Percentiles rank a stretch among this genome's conserved stretches.
Conservation (phyloP, 2,329 filamentous ascomycete genomes). For the Colletotrichum eleusines region DNA sequence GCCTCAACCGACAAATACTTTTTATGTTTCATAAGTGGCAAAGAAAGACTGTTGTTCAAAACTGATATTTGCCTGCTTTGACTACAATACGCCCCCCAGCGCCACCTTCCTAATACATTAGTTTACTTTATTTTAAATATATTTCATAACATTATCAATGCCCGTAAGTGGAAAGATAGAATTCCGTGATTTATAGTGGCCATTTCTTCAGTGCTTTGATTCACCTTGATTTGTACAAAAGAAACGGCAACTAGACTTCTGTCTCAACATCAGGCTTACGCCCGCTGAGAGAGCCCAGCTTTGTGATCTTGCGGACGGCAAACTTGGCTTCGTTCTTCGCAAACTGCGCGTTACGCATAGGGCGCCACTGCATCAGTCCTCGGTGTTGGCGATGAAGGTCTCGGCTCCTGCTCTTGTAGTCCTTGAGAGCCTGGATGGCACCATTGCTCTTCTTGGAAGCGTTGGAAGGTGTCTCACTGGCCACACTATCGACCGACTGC, state of each 20-base stretch:
- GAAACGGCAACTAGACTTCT: conserved; percentile 61
- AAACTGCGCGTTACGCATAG: conserved; percentile 86
- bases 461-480: conserved; percentile 45
- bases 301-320: conserved; percentile 80
- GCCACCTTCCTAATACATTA: conserved; percentile 1
- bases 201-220: neutral
- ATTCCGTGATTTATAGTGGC: neutral
- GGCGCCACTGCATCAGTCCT: conserved; percentile 95
- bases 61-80: conserved; percentile 25
- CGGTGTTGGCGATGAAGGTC: conserved; percentile 87
- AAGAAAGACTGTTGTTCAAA: conserved; percentile 3
- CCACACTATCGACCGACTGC: conserved; percentile 56
- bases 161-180: neutral
- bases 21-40: neutral
- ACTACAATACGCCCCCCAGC: conserved; percentile 19
- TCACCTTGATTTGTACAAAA: neutral
- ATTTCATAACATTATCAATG: conserved; percentile 13
- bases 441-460: conserved; percentile 59
- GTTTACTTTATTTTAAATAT: conserved; percentile 3
- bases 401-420: conserved; percentile 76
- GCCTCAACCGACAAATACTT: neutral
- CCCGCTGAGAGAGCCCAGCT: conserved; percentile 81
- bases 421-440: conserved; percentile 69
- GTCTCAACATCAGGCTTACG: conserved; percentile 91
- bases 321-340: conserved; percentile 89